Evolutionary conservation across 2,329 filamentous ascomycete genomes (phyloP).

Genomic region (Monosporascus sp.): DNA sequence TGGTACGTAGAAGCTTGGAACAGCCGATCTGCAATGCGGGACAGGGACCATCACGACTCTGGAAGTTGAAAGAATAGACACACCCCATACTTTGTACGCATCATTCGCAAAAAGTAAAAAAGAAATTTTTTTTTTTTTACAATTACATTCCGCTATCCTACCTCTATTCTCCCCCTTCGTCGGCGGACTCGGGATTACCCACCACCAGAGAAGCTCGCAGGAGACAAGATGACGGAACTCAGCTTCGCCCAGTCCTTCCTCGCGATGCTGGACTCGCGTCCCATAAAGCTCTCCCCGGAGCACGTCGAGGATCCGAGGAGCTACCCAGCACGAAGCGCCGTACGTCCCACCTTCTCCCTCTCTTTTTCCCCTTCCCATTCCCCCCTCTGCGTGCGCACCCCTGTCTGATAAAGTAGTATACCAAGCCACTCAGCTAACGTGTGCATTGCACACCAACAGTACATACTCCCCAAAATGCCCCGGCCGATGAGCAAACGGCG

Average conservation of each 20-base stretch:
- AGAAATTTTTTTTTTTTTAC: no score
- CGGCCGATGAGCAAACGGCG: conserved; percentile 47
- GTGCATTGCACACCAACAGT: conserved; percentile 38
- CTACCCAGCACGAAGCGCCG: conserved; percentile 71
- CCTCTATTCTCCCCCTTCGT: not conserved
- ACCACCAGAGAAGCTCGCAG: no score
- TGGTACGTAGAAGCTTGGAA: no score
- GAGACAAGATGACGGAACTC: conserved; percentile 66
- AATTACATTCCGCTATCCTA: not conserved
- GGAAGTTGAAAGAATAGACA: no score
- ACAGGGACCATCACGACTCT: no score
- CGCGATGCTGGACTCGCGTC: conserved; percentile 68
- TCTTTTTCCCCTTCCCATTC: conserved; percentile 5
- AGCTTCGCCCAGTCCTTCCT: conserved; percentile 83
- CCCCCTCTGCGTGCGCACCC: not conserved
- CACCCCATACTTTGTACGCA: no score
- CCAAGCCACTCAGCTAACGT: not conserved
- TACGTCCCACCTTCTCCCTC: conserved; percentile 39
- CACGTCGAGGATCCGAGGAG: conserved; percentile 81
- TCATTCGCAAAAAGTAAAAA: no score
- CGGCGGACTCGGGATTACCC: no score
- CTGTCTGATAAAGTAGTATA: conserved; percentile 1
- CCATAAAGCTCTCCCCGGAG: conserved; percentile 78
- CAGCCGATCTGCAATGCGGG: no score
- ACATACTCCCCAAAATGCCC: conserved; percentile 65